Percentiles rank a stretch among this genome's conserved stretches.
phyloP scores from a whole-genome alignment of 208 protist species.

The Wallacemonas sp. region DNA sequence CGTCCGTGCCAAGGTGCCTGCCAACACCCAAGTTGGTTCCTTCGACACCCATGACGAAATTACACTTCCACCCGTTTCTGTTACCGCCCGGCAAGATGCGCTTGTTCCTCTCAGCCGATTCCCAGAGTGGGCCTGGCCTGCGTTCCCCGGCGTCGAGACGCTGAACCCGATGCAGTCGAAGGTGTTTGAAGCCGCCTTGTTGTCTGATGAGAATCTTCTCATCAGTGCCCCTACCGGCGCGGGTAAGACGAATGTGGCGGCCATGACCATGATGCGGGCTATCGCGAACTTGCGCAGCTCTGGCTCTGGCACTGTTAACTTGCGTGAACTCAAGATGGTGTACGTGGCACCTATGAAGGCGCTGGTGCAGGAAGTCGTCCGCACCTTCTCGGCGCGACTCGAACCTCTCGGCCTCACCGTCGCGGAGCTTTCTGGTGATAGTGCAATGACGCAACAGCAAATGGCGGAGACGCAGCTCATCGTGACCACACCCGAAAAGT shows the following conservation, averaged over 20 bases:
- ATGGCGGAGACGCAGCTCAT: slow-evolving; percentile 98
- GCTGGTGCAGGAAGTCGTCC: slow-evolving; percentile 99
- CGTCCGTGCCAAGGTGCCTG: slow-evolving; percentile 65
- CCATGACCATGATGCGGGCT: slow-evolving; percentile 97
- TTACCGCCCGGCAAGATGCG: slow-evolving; percentile 13
- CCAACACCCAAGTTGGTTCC: slow-evolving; percentile 57
- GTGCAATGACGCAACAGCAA: slow-evolving; percentile 95
- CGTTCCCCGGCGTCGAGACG: slow-evolving; percentile 57
- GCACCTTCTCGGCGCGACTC: slow-evolving; percentile 95
- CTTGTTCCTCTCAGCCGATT: slow-evolving; percentile 41
- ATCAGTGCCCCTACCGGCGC: slow-evolving; percentile 99
- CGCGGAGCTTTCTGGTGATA: slow-evolving; percentile 98
- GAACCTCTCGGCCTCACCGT: slow-evolving; percentile 94
- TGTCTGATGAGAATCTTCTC: slow-evolving; percentile 97
- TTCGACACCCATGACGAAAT: slow-evolving; percentile 91
- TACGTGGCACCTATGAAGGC: slow-evolving; percentile 99
- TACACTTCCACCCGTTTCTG: slow-evolving; percentile 50
- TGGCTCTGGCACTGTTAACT: slow-evolving; percentile 16
- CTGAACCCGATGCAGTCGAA: slow-evolving; percentile 98
- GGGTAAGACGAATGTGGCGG: slow-evolving; percentile 99
- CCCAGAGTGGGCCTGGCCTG: slow-evolving; percentile 62
- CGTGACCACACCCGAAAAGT: slow-evolving; percentile 99
- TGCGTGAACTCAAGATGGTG: slow-evolving; percentile 97
- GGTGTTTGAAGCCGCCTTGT: slow-evolving; percentile 94
- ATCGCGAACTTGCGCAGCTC: slow-evolving; percentile 33